Evolutionary conservation across 2,329 filamentous ascomycete species (phyloP), one percentile per base, ranked within the genome.

Genomic region (Phaeosphaeriaceae sp.): DNA sequence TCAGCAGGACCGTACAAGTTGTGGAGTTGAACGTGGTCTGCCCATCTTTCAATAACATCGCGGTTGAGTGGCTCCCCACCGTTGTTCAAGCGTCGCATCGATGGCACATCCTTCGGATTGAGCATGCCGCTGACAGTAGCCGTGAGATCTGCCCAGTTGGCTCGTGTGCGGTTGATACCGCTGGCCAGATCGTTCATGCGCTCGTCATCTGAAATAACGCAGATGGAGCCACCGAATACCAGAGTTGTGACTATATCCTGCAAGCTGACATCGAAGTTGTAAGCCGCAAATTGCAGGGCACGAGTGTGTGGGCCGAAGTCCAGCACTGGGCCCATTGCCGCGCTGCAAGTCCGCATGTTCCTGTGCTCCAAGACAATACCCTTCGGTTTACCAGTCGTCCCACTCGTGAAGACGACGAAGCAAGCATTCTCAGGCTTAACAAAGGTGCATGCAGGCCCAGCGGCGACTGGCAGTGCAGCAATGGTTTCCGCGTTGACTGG

Each of bases 321-420:
- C 1, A 78, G 61, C 1, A 55, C 42, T 15, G 49, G 24, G 8
- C 30, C 30, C 54, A 57, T 51, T 4, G 52, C 49, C 1, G 42
- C 56, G 26, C 21, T 46, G 26, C 59, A 52, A 15, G 66, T 61
- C 2, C 58, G 57, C 35, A 72, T 65, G 50, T 65, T 71, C 0
- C 79, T 77, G 64, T 90, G 88, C 10, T 85, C 86, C 56, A 89
- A 85, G 28, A 88, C 85, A 19, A 88, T 83, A 2, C 85, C 87
- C 56, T 85, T 85, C 0, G 85, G 84, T 49, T 80, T 81, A 52
- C 58, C 55, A 23, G 58, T 63, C 23, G 77, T 67, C 11, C 67
- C 64, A 42, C 79, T 79, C 0, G 82, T 83, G 59, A 89, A 85
- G 6, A 90, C 82, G 4, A 88, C 79, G 65, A 86, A 89, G 0